Percentiles rank a stretch among this genome's conserved stretches.
Evolutionary conservation across 2,329 filamentous ascomycete species (phyloP).

Genomic region (Sporothrix dimorphospora): DNA sequence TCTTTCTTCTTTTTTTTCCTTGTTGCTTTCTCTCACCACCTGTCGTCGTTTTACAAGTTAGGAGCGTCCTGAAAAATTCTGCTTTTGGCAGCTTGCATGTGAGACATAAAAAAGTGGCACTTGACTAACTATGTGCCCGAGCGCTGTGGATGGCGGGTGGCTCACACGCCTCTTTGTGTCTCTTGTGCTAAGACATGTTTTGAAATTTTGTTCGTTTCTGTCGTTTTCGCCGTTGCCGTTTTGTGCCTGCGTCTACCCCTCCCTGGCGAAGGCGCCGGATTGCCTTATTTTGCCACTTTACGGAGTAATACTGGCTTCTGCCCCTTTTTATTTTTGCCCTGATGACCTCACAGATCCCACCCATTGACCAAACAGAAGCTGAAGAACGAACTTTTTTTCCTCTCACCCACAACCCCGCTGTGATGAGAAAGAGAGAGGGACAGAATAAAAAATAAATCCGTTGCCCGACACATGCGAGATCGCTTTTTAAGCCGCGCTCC

Average conservation of each 20-base stretch:
- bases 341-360: constrained; percentile 14
- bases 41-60: neutral
- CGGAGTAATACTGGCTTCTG: too few species aligned
- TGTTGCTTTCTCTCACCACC: neutral
- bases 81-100: constrained; percentile 19
- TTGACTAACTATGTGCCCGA: too few species aligned
- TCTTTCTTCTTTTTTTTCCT: neutral
- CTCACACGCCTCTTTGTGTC: neutral
- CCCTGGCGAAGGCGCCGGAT: neutral
- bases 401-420: constrained; percentile 9
- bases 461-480: constrained; percentile 1
- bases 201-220: neutral
- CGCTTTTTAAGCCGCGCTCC: constrained; percentile 16
- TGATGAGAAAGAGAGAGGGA: neutral
- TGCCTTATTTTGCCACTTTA: neutral
- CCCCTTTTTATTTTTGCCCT: constrained; percentile 17
- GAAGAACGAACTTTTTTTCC: neutral
- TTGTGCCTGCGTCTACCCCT: constrained; percentile 19
- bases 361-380: constrained; percentile 24
- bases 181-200: neutral
- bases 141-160: too few species aligned
- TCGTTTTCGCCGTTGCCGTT: neutral
- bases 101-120: constrained; percentile 21
- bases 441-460: neutral
- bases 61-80: neutral